Conservation (phyloP, 108 stramenopile species). For the Conticribra guillardii region DNA sequence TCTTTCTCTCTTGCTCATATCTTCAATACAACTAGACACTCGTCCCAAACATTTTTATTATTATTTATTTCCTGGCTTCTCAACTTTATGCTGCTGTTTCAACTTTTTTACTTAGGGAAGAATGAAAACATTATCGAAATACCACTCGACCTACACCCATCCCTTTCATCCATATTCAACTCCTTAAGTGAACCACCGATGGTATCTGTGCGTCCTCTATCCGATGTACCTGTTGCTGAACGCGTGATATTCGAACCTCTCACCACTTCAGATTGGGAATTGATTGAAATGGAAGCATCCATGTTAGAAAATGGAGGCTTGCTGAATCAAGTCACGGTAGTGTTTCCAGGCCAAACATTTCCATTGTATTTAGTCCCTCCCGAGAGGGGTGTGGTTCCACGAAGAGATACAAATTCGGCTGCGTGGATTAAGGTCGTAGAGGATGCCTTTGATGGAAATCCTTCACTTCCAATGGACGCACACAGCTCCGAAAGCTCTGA, state of each 20-base stretch:
- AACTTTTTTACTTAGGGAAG: too few relatives aligned
- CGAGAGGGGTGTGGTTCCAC: conserved; percentile 4
- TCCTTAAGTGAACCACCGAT: conserved; percentile 10
- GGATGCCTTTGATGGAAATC: conserved; percentile 13
- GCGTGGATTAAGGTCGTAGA: conserved; percentile 55
- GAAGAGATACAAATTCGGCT: conserved; percentile 20
- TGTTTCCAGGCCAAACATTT: conserved; percentile 64
- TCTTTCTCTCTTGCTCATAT: background rate
- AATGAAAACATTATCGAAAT: conserved; percentile 42
- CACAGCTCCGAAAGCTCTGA: conserved; percentile 19
- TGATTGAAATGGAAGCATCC: conserved; percentile 69
- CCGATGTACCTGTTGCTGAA: conserved; percentile 39
- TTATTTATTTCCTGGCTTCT: too few relatives aligned
- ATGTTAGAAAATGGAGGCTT: conserved; percentile 68
- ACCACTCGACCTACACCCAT: conserved; percentile 44
- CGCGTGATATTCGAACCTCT: conserved; percentile 68
- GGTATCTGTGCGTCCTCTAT: conserved; percentile 55
- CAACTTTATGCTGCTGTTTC: too few relatives aligned
- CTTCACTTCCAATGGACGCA: background rate
- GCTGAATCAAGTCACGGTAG: conserved; percentile 71
- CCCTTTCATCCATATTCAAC: conserved; percentile 37
- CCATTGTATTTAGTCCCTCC: conserved; percentile 37
- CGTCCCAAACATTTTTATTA: too few relatives aligned
- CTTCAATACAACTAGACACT: too few relatives aligned
- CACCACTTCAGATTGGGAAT: conserved; percentile 73